Conservation (phyloP, 208 protist genomes). For the Acanthamoeba sp. region DNA sequence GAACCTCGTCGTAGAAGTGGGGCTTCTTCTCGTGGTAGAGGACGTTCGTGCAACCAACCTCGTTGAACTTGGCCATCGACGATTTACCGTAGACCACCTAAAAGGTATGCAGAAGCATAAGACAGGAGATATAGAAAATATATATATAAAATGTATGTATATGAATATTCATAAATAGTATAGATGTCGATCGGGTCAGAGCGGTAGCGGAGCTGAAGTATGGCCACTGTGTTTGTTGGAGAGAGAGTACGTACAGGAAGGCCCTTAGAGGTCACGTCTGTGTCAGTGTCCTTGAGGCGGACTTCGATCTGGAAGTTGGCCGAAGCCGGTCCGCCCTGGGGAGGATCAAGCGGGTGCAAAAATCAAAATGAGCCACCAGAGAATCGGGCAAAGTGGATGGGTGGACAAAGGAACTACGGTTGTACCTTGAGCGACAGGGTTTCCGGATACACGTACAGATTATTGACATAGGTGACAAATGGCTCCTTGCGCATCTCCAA, state of each 20-base stretch:
- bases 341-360: too few species aligned
- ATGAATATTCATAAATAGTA: too few species aligned
- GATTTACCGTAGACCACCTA: constrained; percentile 17
- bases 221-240: too few species aligned
- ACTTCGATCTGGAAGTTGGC: constrained; percentile 40
- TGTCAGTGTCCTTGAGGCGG: constrained; percentile 25
- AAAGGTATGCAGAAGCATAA: too few species aligned
- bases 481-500: constrained; percentile 11
- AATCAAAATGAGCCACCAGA: too few species aligned
- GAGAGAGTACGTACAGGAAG: neutral
- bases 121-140: too few species aligned
- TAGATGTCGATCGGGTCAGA: too few species aligned
- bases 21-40: constrained; percentile 14
- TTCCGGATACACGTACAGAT: constrained; percentile 39
- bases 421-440: neutral
- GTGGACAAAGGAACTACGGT: too few species aligned
- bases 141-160: too few species aligned
- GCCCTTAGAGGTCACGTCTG: neutral
- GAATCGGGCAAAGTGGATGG: too few species aligned
- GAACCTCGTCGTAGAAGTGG: constrained; percentile 14
- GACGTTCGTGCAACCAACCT: neutral
- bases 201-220: too few species aligned
- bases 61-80: neutral
- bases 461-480: constrained; percentile 2
- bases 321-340: neutral